These are phyloP conservation scores for Phaeosphaeria sp. DNA, from an alignment of 2,329 filamentous ascomycete genomes.

Conservation along the genomic window DNA sequence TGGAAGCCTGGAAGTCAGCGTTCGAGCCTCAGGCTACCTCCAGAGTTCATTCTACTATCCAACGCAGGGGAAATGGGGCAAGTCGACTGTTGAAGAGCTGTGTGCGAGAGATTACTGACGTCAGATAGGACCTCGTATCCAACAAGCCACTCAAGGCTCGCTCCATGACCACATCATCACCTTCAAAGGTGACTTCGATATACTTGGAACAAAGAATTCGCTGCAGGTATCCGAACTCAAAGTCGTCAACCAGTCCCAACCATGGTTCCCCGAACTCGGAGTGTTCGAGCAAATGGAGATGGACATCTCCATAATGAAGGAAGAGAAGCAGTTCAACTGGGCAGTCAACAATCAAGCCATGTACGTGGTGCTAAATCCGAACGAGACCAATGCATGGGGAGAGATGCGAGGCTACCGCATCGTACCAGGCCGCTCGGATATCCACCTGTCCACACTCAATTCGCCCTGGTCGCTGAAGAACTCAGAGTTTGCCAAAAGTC, in stretches of 20 bases:
- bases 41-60: slow-evolving; percentile 43
- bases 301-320: slow-evolving; percentile 40
- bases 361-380: slow-evolving; percentile 60
- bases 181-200: slow-evolving; percentile 52
- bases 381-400: slow-evolving; percentile 57
- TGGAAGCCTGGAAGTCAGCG: slow-evolving; percentile 43
- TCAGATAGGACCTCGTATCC: slow-evolving; percentile 48
- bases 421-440: slow-evolving; percentile 24
- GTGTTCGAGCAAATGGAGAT: slow-evolving; percentile 39
- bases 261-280: slow-evolving; percentile 46
- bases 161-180: slow-evolving; percentile 50
- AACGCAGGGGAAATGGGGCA: slow-evolving; percentile 43
- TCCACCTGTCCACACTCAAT: slow-evolving; percentile 45
- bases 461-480: slow-evolving; percentile 47
- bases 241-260: slow-evolving; percentile 25
- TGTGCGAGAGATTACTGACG: too few species aligned
- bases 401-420: slow-evolving; percentile 61
- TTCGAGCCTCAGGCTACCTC: slow-evolving; percentile 41
- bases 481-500: slow-evolving; percentile 45
- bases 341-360: slow-evolving; percentile 53
- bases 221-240: slow-evolving; percentile 42
- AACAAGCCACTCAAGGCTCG: slow-evolving; percentile 44
- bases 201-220: slow-evolving; percentile 42
- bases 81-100: too few species aligned
- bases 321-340: slow-evolving; percentile 59